These are phyloP conservation scores for Santalum album DNA, from an alignment of 164 flowering plant genomes.

Conservation along the genomic window DNA sequence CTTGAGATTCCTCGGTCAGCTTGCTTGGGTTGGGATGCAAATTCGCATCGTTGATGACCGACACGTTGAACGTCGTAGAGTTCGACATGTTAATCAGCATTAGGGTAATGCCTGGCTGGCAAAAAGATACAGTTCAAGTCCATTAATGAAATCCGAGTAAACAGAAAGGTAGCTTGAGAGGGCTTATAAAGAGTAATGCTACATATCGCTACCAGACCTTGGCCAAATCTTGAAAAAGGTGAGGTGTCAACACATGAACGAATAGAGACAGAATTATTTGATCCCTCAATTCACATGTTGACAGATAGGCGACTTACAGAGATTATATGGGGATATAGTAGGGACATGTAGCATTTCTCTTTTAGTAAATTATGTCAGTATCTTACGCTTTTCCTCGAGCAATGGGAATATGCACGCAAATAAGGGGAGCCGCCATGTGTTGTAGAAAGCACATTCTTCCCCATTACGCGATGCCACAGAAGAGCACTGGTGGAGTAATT, in stretches of 20 bases:
- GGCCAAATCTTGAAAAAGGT: too few species aligned
- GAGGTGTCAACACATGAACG: too few species aligned
- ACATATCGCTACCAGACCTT: too few species aligned
- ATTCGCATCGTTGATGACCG: conserved; percentile 22
- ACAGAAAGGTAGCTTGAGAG: neutral
- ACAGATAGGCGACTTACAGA: too few species aligned
- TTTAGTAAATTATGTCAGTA: neutral
- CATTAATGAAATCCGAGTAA: neutral
- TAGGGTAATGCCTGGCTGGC: conserved; percentile 38
- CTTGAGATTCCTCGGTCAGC: conserved; percentile 54
- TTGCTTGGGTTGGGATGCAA: conserved; percentile 26
- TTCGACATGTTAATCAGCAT: conserved; percentile 51
- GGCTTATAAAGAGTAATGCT: neutral
- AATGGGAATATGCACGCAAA: conserved; percentile 50
- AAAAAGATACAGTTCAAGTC: neutral
- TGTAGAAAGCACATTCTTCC: conserved; percentile 33
- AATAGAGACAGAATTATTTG: too few species aligned
- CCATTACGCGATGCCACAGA: conserved; percentile 76
- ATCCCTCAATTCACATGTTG: too few species aligned
- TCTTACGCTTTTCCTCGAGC: conserved; percentile 40
- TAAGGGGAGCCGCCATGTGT: conserved; percentile 29
- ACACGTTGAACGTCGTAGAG: conserved; percentile 23
- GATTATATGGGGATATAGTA: too few species aligned
- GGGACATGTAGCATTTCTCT: too few species aligned
- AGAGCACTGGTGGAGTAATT: conserved; percentile 37